Conservation (phyloP, 2,329 filamentous ascomycete species). For the Zymoseptoria brevis region DNA sequence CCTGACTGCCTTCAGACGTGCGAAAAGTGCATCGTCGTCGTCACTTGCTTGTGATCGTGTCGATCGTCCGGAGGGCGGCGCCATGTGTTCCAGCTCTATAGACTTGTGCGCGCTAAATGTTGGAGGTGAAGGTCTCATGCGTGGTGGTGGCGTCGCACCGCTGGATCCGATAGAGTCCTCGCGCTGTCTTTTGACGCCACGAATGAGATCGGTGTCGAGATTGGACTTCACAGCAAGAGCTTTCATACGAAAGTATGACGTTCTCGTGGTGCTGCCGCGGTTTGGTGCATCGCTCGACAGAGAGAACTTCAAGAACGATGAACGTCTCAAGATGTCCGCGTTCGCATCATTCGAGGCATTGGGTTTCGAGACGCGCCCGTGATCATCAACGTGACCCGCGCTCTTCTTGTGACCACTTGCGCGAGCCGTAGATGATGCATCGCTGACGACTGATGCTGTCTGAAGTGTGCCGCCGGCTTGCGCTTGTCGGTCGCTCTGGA, state of each 20-base stretch:
- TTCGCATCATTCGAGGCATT: constrained; percentile 5
- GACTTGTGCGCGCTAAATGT: background rate
- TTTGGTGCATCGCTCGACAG: constrained; percentile 19
- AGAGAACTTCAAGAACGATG: constrained; percentile 27
- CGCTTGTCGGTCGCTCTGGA: constrained; percentile 9
- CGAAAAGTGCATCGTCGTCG: constrained; percentile 30
- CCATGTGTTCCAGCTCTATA: background rate
- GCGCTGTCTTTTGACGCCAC: constrained; percentile 19
- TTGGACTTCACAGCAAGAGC: constrained; percentile 42
- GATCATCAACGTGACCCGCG: constrained; percentile 19
- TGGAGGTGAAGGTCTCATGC: constrained; percentile 9
- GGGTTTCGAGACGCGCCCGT: constrained; percentile 17
- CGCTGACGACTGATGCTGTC: constrained; percentile 16
- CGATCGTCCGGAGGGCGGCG: constrained; percentile 9
- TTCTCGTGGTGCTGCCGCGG: constrained; percentile 37
- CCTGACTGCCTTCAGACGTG: constrained; percentile 25
- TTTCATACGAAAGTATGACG: constrained; percentile 45
- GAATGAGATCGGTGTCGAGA: constrained; percentile 14
- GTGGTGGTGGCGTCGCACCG: constrained; percentile 5
- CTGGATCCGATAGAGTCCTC: constrained; percentile 14
- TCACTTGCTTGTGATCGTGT: constrained; percentile 16
- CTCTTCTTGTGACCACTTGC: constrained; percentile 24
- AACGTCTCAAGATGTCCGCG: constrained; percentile 20
- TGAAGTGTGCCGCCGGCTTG: constrained; percentile 21
- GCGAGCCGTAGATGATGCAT: constrained; percentile 1